phyloP scores from a whole-genome alignment of 1,139 yeast species.

The Nakaseomyces nivariensis region DNA sequence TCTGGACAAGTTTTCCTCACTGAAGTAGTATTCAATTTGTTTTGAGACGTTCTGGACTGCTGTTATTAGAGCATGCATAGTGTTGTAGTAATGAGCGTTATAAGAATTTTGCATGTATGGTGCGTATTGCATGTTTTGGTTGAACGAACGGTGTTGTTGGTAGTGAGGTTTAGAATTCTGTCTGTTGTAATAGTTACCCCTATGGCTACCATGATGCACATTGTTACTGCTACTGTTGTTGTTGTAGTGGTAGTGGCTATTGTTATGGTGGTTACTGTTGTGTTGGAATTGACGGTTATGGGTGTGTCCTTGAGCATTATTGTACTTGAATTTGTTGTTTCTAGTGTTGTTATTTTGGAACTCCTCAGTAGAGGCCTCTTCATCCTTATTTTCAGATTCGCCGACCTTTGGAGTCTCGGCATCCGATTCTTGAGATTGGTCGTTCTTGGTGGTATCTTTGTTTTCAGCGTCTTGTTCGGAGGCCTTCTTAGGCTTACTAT shows the following conservation, averaged over 20 bases:
- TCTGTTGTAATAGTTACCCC: background rate
- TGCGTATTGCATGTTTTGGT: constrained; percentile 6
- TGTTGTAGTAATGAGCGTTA: constrained; percentile 11
- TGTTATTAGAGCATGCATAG: constrained; percentile 21
- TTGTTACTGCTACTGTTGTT: background rate
- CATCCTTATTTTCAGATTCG: background rate
- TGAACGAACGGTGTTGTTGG: constrained; percentile 7
- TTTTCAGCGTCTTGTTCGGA: background rate
- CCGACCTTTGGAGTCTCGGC: background rate
- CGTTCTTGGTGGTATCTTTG: background rate
- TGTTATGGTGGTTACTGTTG: background rate
- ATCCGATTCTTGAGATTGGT: too few relatives aligned
- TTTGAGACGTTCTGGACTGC: constrained; percentile 34
- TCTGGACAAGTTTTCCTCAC: constrained; percentile 59
- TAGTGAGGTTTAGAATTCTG: constrained; percentile 4
- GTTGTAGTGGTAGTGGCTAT: constrained; percentile 7
- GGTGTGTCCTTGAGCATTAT: background rate
- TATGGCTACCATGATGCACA: background rate
- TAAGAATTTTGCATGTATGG: constrained; percentile 3
- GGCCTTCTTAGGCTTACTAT: constrained; percentile 3
- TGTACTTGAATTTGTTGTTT: background rate
- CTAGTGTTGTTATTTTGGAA: background rate
- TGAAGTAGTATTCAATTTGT: constrained; percentile 84
- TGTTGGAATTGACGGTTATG: constrained; percentile 5
- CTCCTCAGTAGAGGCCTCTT: background rate